Percentiles rank a stretch among this genome's conserved stretches.
Conservation (phyloP, 805 yeast genomes). For the Yarrowia sp. region DNA sequence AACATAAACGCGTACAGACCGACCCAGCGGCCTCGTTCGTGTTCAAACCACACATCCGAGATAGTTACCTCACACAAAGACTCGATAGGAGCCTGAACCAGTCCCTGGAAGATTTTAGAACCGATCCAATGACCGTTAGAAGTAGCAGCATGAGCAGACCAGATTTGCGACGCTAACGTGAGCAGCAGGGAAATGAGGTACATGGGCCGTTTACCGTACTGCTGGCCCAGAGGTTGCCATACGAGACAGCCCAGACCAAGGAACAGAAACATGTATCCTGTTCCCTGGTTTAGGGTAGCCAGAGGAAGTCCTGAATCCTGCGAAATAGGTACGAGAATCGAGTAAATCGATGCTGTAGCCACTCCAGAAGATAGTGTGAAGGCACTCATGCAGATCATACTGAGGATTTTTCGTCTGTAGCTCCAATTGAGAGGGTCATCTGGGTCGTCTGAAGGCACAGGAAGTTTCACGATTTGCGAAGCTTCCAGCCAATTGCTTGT, state of each 20-base stretch:
- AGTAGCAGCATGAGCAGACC: constrained; percentile 43
- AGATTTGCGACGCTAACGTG: constrained; percentile 41
- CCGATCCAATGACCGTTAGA: constrained; percentile 43
- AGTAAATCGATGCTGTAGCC: constrained; percentile 48
- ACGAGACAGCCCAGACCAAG: constrained; percentile 52
- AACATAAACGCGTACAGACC: constrained; percentile 72
- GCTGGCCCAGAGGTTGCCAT: constrained; percentile 51
- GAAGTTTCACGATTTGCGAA: constrained; percentile 47
- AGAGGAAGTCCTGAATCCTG: constrained; percentile 40
- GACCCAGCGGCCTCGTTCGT: constrained; percentile 68
- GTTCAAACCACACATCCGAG: constrained; percentile 72
- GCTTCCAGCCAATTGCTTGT: constrained; percentile 30
- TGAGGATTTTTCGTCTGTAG: constrained; percentile 45
- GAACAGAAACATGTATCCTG: constrained; percentile 51
- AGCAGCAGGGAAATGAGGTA: constrained; percentile 43
- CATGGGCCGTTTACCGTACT: constrained; percentile 48
- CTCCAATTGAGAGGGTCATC: constrained; percentile 71
- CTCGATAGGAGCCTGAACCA: constrained; percentile 72
- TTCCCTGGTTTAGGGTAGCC: constrained; percentile 45
- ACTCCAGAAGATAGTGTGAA: constrained; percentile 48
- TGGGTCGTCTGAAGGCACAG: constrained; percentile 65
- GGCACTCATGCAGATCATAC: constrained; percentile 39
- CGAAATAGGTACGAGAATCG: constrained; percentile 43
- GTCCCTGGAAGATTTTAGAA: constrained; percentile 43
- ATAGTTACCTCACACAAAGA: constrained; percentile 62